phyloP scores from a whole-genome alignment of 345 rosid species.

The Hirschfeldia incana region DNA sequence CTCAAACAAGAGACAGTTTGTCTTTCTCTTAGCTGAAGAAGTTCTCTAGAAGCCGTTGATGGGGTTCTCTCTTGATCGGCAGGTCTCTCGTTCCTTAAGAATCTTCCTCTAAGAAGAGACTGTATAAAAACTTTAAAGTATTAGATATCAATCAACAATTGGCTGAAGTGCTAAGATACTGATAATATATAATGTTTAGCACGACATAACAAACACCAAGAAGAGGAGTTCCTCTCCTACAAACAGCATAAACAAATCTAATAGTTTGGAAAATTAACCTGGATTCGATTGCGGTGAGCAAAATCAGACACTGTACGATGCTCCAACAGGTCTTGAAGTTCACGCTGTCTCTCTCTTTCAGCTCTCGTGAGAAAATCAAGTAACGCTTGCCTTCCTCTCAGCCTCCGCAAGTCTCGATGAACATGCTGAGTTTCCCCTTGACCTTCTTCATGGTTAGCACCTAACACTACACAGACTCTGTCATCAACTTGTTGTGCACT shows the following conservation, averaged over 20 bases:
- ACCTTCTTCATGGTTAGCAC: conserved; percentile 61
- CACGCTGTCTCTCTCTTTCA: conserved; percentile 89
- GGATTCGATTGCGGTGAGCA: conserved; percentile 98
- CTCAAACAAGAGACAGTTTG: conserved; percentile 94
- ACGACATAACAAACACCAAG: too few species aligned
- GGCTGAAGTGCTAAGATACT: background rate
- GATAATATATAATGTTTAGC: background rate
- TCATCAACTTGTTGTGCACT: conserved; percentile 27
- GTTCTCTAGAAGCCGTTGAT: conserved; percentile 79
- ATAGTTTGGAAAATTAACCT: conserved; percentile 50
- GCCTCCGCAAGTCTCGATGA: conserved; percentile 71
- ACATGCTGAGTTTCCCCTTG: conserved; percentile 70
- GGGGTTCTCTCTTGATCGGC: conserved; percentile 77
- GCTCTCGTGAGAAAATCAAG: conserved; percentile 82
- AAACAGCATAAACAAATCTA: background rate
- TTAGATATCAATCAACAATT: conserved; percentile 20
- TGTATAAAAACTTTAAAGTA: conserved; percentile 41
- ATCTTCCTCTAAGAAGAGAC: conserved; percentile 96
- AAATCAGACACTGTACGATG: conserved; percentile 98
- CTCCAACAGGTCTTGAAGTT: conserved; percentile 87
- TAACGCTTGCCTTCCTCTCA: conserved; percentile 93
- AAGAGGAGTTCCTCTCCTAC: too few species aligned
- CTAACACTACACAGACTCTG: conserved; percentile 54
- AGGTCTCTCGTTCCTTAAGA: conserved; percentile 82
- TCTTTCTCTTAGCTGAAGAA: conserved; percentile 83